A percentile compares a stretch with the other conserved stretches of the same genome.
Conservation (phyloP, 352 stramenopile species). For the Plasmopara muralis region DNA sequence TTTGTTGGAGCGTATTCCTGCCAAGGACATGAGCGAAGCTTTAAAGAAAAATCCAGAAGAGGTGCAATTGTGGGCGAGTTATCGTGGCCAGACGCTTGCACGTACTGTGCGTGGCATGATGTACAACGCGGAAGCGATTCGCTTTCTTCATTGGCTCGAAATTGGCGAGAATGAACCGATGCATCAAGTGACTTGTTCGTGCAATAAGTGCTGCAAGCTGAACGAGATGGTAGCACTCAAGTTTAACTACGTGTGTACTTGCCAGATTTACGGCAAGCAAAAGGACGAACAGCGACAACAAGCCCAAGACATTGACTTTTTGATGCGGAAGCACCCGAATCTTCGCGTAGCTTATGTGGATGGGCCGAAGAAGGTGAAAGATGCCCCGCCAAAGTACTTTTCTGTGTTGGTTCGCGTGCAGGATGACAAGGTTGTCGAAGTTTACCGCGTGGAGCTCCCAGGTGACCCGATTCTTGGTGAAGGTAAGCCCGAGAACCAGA, state of each 20-base stretch:
- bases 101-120: conserved; percentile 81
- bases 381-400: conserved; percentile 74
- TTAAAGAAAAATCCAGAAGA: conserved; percentile 77
- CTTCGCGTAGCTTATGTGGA: conserved; percentile 75
- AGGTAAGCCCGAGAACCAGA: conserved; percentile 85
- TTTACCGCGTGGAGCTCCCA: conserved; percentile 72
- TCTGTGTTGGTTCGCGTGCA: conserved; percentile 67
- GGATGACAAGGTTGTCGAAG: conserved; percentile 66
- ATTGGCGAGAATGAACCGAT: conserved; percentile 83
- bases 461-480: conserved; percentile 76
- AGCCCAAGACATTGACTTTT: conserved; percentile 66
- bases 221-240: conserved; percentile 78
- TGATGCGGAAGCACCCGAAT: conserved; percentile 66
- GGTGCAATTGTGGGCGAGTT: conserved; percentile 73
- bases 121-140: conserved; percentile 80
- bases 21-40: conserved; percentile 74
- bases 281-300: conserved; percentile 80
- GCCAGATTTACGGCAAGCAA: conserved; percentile 80
- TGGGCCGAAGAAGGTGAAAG: conserved; percentile 80
- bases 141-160: conserved; percentile 78
- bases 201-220: conserved; percentile 77
- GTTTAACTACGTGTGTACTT: conserved; percentile 86
- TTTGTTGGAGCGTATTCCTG: conserved; percentile 62
- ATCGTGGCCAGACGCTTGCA: conserved; percentile 70
- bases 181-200: conserved; percentile 62